Conservation (phyloP, 2,329 filamentous ascomycete species). For the Talaromyces sp. region DNA sequence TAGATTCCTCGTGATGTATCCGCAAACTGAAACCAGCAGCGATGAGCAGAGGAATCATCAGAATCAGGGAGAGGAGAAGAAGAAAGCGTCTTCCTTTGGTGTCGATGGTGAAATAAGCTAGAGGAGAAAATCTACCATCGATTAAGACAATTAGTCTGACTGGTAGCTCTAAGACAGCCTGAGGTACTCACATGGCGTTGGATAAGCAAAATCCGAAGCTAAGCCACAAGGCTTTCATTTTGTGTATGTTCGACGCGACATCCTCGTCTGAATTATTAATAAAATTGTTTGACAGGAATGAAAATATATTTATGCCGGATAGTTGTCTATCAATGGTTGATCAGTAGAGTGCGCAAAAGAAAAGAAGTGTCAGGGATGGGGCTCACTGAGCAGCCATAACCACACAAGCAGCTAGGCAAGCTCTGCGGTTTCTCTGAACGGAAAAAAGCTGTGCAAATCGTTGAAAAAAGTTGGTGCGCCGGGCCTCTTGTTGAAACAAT, state of each 20-base stretch:
- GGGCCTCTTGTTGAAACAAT: constrained; percentile 2
- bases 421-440: constrained; percentile 12
- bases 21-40: constrained; percentile 12
- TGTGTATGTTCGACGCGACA: not conserved
- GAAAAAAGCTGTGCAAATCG: constrained; percentile 14
- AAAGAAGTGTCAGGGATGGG: not conserved
- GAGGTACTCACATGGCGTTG: constrained; percentile 12
- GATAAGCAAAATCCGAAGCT: constrained; percentile 13
- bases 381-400: constrained; percentile 12
- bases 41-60: constrained; percentile 15
- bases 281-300: constrained; percentile 13
- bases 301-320: constrained; percentile 16
- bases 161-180: not conserved
- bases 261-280: not conserved
- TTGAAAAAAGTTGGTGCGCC: constrained; percentile 9
- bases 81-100: constrained; percentile 14
- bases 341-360: not conserved
- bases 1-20: not conserved
- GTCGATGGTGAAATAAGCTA: constrained; percentile 16
- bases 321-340: constrained; percentile 2
- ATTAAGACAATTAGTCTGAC: not conserved
- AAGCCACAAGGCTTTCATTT: constrained; percentile 13
- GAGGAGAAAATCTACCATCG: constrained; percentile 10
- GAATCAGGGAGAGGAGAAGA: constrained; percentile 13
- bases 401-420: constrained; percentile 11